Conservation (phyloP, 2,329 filamentous ascomycete genomes). For the Penicillium verrucosum region DNA sequence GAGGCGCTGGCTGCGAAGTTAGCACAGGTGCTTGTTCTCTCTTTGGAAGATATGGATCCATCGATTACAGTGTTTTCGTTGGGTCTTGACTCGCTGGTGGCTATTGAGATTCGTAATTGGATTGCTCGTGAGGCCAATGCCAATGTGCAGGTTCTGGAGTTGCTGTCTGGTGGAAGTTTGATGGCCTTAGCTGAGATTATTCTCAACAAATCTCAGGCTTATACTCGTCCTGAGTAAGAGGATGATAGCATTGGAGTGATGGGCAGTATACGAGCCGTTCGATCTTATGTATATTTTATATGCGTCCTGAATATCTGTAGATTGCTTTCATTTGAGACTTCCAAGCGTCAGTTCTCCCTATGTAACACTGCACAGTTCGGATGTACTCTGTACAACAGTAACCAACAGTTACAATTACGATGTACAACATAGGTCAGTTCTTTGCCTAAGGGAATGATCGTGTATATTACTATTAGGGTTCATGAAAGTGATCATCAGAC, state of each 20-base stretch:
- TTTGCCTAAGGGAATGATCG: constrained; percentile 32
- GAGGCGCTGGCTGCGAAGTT: constrained; percentile 50
- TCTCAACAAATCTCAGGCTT: constrained; percentile 23
- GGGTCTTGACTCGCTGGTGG: constrained; percentile 24
- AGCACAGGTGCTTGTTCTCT: constrained; percentile 50
- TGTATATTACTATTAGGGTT: constrained; percentile 40
- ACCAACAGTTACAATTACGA: background rate
- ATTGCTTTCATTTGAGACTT: background rate
- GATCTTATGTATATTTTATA: background rate
- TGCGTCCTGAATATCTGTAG: background rate
- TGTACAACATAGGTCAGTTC: background rate
- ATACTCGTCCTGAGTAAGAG: background rate
- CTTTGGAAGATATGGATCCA: constrained; percentile 49
- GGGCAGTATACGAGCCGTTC: constrained; percentile 2
- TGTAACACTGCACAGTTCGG: background rate
- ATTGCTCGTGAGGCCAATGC: constrained; percentile 29
- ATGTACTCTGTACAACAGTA: background rate
- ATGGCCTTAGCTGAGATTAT: constrained; percentile 25
- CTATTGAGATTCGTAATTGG: constrained; percentile 26
- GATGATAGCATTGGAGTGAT: background rate
- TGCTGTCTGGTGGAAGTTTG: constrained; percentile 27
- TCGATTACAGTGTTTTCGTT: constrained; percentile 21
- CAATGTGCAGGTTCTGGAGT: constrained; percentile 31
- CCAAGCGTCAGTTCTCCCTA: background rate
- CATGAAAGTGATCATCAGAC: constrained; percentile 15